Evolutionary conservation across 179 eudicot species (phyloP), one percentile per base, ranked within the genome.

Genomic region (Spergularia azorica): DNA sequence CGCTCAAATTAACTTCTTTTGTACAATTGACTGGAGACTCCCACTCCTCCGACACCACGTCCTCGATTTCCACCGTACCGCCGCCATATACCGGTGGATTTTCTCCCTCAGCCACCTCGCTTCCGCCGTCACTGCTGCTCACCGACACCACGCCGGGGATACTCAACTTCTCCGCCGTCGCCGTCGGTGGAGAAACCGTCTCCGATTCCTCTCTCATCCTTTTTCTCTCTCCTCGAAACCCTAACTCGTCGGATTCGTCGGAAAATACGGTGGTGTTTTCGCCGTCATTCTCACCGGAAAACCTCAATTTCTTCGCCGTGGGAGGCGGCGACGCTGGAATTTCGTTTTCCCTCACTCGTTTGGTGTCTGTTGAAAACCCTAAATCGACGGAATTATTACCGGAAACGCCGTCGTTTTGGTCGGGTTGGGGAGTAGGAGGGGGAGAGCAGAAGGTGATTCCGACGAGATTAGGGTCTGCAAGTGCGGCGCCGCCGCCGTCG

Each of bases 361-460:
- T 48, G 7, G 17, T 55, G 41, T 64, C 51, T 64, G 10, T 16
- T 1, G 6, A 5, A 64, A 64, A 36, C 68, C 50, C 50, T 36
- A 3, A 52, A 2, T 17, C 73, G 2, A 14, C 73, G 20, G 57
- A 2, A 36, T 36, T 36, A 36, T 36, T 36, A 36, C 4, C 4
- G 39, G 50, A 61, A 15, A 4, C 46, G 2, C 12, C 74, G 50
- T 21, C 63, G 54, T 11, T 0, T 36, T 73, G 57, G 43, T 59
- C 39, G n/a, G 65, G 54, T 21, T 72, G 56, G 7, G 77, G 77
- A 5, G 77, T 48, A 48, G 70, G 38, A 14, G 78, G 78, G 1
- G 61, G 11, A 10, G 78, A 75, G 50, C 78, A 75, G 71, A 75
- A 32, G 54, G 46, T 72, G 56, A 72, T 43, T 11, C 51, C 39